phyloP scores from a whole-genome alignment of 2,329 filamentous ascomycete genomes.

The Penicillium sp. region DNA sequence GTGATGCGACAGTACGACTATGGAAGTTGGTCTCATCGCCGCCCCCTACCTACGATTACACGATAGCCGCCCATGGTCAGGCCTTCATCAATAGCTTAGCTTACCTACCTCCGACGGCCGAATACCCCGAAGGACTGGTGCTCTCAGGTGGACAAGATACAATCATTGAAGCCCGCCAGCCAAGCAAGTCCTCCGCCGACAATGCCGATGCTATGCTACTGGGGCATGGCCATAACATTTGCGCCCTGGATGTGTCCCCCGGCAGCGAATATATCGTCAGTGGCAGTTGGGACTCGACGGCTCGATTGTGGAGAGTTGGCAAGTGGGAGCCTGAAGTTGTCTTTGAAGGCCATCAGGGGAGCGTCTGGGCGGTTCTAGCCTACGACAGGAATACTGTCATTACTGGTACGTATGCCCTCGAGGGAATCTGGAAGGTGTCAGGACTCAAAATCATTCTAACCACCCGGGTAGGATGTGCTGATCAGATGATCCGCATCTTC shows the following conservation, averaged over 20 bases:
- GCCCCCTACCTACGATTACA: constrained; percentile 67
- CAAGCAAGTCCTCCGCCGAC: constrained; percentile 59
- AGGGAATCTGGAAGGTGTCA: no score
- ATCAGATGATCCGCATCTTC: constrained; percentile 82
- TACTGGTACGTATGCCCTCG: constrained; percentile 49
- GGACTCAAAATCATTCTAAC: constrained; percentile 11
- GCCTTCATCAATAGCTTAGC: constrained; percentile 84
- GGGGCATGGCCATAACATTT: constrained; percentile 83
- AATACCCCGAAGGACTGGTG: constrained; percentile 71
- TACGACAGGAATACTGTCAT: constrained; percentile 74
- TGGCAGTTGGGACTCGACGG: constrained; percentile 88
- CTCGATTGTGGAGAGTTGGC: constrained; percentile 76
- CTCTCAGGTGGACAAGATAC: constrained; percentile 86
- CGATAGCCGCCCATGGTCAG: constrained; percentile 71
- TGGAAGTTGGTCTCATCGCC: constrained; percentile 66
- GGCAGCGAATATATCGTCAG: constrained; percentile 73
- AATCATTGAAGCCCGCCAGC: constrained; percentile 82
- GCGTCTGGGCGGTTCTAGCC: constrained; percentile 87
- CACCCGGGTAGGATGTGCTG: constrained; percentile 62
- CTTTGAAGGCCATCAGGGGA: constrained; percentile 69
- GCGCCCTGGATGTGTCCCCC: constrained; percentile 71
- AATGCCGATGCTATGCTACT: constrained; percentile 80
- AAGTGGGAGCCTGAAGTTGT: constrained; percentile 74
- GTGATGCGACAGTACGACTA: constrained; percentile 81
- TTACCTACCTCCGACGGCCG: constrained; percentile 62